Percentiles rank a stretch among this genome's conserved stretches.
phyloP scores from a whole-genome alignment of 495 filamentous ascomycete species.

The Hypoxylon intermedium region DNA sequence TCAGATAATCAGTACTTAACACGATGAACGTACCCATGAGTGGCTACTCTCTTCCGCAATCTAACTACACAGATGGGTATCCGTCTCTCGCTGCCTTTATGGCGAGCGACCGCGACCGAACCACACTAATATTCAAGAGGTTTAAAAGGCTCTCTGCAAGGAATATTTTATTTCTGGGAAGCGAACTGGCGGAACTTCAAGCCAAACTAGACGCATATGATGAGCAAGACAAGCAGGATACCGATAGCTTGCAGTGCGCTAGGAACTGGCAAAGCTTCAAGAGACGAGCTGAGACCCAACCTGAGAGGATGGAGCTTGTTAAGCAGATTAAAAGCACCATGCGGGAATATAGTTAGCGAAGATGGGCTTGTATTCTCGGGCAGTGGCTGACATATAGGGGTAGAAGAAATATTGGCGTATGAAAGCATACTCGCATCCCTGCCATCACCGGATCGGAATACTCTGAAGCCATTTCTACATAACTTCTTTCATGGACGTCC shows the following conservation, averaged over 20 bases:
- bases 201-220: not conserved
- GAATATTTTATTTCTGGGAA: slow-evolving; percentile 8
- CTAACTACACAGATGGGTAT: not conserved
- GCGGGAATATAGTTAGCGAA: not conserved
- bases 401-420: not conserved
- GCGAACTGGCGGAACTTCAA: slow-evolving; percentile 1
- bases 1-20: too few relatives aligned
- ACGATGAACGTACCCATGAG: not conserved
- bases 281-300: not conserved
- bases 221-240: not conserved
- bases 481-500: not conserved
- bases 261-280: slow-evolving; percentile 10
- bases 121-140: not conserved
- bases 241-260: not conserved
- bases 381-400: not conserved
- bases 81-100: not conserved
- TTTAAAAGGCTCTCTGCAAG: not conserved
- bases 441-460: not conserved
- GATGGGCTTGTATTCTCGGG: not conserved
- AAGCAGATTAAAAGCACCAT: not conserved
- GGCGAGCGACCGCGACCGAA: not conserved
- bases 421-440: not conserved
- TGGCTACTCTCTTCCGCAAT: not conserved
- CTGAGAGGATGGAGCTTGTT: not conserved
- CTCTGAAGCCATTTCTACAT: not conserved